Percentiles rank a stretch among this genome's conserved stretches.
phyloP scores from a whole-genome alignment of 2,329 filamentous ascomycete genomes.

The Daldinia eschscholtzii region DNA sequence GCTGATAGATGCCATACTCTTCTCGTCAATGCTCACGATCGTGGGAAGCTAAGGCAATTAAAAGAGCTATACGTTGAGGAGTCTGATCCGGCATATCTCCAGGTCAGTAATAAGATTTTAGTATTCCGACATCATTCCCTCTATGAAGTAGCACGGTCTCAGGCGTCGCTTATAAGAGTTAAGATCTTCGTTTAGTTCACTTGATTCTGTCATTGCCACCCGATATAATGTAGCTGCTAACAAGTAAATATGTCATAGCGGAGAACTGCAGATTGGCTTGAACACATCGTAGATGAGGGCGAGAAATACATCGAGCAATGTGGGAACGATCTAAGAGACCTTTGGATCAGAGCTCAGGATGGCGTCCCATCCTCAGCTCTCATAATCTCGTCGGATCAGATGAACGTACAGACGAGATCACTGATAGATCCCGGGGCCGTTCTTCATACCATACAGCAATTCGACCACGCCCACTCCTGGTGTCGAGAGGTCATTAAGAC shows the following conservation, averaged over 20 bases:
- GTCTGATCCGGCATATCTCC: conserved; percentile 36
- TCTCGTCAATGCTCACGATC: conserved; percentile 33
- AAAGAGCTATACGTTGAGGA: conserved; percentile 34
- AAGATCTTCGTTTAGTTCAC: too few species aligned
- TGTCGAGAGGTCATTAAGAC: conserved; percentile 27
- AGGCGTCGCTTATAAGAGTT: too few species aligned
- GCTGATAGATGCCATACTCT: conserved; percentile 38
- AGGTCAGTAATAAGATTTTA: conserved; percentile 28
- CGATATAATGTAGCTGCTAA: background rate
- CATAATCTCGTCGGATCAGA: conserved; percentile 18
- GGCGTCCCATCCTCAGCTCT: conserved; percentile 29
- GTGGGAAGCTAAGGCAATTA: conserved; percentile 30
- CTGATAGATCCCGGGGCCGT: conserved; percentile 33
- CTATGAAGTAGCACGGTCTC: too few species aligned
- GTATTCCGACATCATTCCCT: background rate
- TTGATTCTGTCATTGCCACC: background rate
- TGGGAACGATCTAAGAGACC: conserved; percentile 26
- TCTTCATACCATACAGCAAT: conserved; percentile 30
- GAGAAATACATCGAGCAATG: conserved; percentile 29
- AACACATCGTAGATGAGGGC: conserved; percentile 17
- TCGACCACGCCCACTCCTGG: conserved; percentile 33
- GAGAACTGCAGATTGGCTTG: conserved; percentile 31
- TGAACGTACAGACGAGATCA: conserved; percentile 28
- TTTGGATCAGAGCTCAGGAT: conserved; percentile 38
- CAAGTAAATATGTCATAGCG: conserved; percentile 14